A percentile compares a stretch with the other conserved stretches of the same genome.
phyloP scores from a whole-genome alignment of 352 stramenopile genomes.

The Phytopythium aichiense region DNA sequence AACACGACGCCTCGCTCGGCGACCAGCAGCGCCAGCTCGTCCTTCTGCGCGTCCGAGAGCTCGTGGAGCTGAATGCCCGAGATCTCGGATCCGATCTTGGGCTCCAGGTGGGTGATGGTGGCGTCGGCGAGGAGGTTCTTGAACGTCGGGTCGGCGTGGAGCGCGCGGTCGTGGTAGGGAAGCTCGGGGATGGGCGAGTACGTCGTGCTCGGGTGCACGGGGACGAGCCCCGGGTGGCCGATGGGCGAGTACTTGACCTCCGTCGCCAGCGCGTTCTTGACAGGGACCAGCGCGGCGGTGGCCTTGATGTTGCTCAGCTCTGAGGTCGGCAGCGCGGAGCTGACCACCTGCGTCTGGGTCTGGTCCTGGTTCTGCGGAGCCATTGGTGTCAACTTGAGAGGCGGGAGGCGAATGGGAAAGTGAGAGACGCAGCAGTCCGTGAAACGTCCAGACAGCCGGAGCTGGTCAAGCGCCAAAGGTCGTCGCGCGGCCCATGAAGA shows the following conservation, averaged over 20 bases:
- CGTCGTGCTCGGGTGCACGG: slow-evolving; percentile 20
- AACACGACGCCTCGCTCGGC: slow-evolving; percentile 18
- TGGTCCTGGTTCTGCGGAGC: not conserved
- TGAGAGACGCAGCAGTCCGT: not conserved
- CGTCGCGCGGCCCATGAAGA: not conserved
- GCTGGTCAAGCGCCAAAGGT: not conserved
- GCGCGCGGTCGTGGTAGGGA: slow-evolving; percentile 20
- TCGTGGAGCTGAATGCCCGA: slow-evolving; percentile 26
- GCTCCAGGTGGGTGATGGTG: slow-evolving; percentile 13
- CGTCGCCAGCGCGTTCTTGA: slow-evolving; percentile 22
- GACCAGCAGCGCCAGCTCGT: slow-evolving; percentile 14
- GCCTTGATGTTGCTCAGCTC: not conserved
- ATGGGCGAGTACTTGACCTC: slow-evolving; percentile 13
- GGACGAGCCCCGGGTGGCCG: slow-evolving; percentile 14
- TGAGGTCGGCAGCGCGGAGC: not conserved
- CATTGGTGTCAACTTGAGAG: not conserved
- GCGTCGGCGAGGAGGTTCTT: slow-evolving; percentile 24
- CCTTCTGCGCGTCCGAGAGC: slow-evolving; percentile 20
- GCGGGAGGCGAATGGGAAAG: not conserved
- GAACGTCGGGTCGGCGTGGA: slow-evolving; percentile 29
- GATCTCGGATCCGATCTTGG: slow-evolving; percentile 25
- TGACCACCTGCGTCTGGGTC: not conserved
- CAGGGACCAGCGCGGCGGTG: slow-evolving; percentile 1
- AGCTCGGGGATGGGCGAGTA: slow-evolving; percentile 28
- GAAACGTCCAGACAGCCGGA: no score